Percentiles rank a stretch among this genome's conserved stretches.
phyloP scores from a whole-genome alignment of 768 basidiomycete species.

The Rhodotorula diobovata region DNA sequence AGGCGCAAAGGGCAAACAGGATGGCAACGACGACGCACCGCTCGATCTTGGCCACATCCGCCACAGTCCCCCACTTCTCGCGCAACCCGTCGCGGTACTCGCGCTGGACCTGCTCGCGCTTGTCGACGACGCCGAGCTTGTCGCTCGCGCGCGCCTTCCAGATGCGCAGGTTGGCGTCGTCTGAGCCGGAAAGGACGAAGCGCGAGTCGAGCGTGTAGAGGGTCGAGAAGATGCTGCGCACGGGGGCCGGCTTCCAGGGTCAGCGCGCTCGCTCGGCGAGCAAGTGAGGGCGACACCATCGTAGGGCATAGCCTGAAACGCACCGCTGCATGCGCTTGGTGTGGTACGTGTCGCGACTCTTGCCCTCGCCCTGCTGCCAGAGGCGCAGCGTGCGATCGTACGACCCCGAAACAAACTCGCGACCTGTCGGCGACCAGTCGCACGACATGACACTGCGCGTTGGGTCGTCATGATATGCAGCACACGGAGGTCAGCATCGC shows the following conservation, averaged over 20 bases:
- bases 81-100: conserved; percentile 87
- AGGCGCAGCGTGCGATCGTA: conserved; percentile 93
- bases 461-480: conserved; percentile 54
- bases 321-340: conserved; percentile 98
- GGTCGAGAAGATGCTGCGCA: conserved; percentile 72
- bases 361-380: conserved; percentile 82
- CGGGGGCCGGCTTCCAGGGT: neutral
- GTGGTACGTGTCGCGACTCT: conserved; percentile 83
- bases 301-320: conserved; percentile 27
- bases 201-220: conserved; percentile 84
- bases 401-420: conserved; percentile 90
- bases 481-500: neutral
- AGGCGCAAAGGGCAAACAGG: neutral
- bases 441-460: conserved; percentile 71
- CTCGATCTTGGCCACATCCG: conserved; percentile 71
- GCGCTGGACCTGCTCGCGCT: conserved; percentile 80
- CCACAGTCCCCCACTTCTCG: conserved; percentile 81
- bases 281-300: neutral
- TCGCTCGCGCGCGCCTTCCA: conserved; percentile 71
- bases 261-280: neutral
- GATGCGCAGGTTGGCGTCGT: conserved; percentile 44
- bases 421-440: conserved; percentile 94
- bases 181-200: conserved; percentile 43
- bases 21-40: conserved; percentile 55
- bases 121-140: conserved; percentile 83